These are phyloP conservation scores for Pleomassaria siparia DNA, from an alignment of 2,329 filamentous ascomycete genomes.

Conservation along the genomic window DNA sequence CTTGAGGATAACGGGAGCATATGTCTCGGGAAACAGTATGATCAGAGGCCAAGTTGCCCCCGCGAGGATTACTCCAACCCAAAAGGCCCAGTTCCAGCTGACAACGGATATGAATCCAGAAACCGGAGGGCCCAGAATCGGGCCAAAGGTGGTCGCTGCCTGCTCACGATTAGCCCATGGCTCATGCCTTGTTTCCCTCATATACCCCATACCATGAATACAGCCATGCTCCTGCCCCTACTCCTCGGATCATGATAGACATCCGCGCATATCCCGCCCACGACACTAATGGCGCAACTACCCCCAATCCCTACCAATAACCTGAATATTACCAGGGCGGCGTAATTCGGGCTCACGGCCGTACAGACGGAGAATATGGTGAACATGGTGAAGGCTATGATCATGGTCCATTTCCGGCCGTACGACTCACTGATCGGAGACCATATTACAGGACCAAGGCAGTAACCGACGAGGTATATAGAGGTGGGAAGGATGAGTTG, in stretches of 20 bases:
- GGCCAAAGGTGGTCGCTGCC: slow-evolving; percentile 52
- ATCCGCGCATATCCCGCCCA: slow-evolving; percentile 65
- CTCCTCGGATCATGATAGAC: slow-evolving; percentile 58
- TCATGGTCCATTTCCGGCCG: slow-evolving; percentile 50
- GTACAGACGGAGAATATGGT: slow-evolving; percentile 50
- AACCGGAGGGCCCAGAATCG: slow-evolving; percentile 66
- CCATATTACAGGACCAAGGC: slow-evolving; percentile 48
- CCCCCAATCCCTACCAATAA: slow-evolving; percentile 48
- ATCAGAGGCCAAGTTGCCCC: slow-evolving; percentile 62
- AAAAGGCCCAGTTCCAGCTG: slow-evolving; percentile 71
- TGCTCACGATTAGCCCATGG: not conserved
- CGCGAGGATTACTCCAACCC: slow-evolving; percentile 69
- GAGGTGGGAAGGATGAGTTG: slow-evolving; percentile 52
- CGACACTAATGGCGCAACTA: slow-evolving; percentile 58
- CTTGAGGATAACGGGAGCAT: slow-evolving; percentile 48
- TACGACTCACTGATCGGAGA: slow-evolving; percentile 49
- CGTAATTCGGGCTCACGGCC: slow-evolving; percentile 48
- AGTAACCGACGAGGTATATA: slow-evolving; percentile 54
- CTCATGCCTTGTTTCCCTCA: not conserved
- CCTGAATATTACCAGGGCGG: slow-evolving; percentile 48
- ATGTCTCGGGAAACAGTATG: slow-evolving; percentile 60
- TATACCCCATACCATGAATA: slow-evolving; percentile 30
- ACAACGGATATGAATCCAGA: slow-evolving; percentile 64
- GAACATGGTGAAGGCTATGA: slow-evolving; percentile 53
- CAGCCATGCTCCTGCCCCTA: slow-evolving; percentile 33